Base-by-base conservation (phyloP, 2,329 filamentous ascomycete species). In the Cordyceps fumosorosea region DNA sequence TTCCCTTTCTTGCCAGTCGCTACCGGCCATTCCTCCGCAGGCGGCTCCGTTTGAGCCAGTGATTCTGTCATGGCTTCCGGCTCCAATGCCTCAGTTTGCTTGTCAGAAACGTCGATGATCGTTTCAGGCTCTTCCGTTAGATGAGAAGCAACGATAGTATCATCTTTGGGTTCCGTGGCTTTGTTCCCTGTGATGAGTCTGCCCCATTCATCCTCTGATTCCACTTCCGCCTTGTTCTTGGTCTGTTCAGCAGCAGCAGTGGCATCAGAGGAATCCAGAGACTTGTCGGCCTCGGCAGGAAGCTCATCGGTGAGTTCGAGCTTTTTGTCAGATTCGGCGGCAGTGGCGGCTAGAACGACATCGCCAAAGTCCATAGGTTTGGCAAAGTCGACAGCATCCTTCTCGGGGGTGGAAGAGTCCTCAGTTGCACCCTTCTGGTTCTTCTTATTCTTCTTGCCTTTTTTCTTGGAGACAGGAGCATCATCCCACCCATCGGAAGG, bases 401-500 rank as follows among this genome's bases (percentile, higher is more conserved):
- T 29, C 1, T 56, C 53, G 3, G 44, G 24, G 3, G 44, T n/a
- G 18, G n/a, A 44, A 42, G 50, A 29, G 8, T 60, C 51, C 11
- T 37, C 63, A 54, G 26, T 66, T 64, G 44, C 20, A 26, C 52
- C 53, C 24, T 56, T 62, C 42, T 55, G 59, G 8, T 62, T 64
- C 65, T 74, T 73, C 58, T 70, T 66, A 64, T 75, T 72, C 64
- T 74, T 74, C 57, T 70, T 73, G 60, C 72, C 74, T 65, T 73
- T 73, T 64, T 74, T 73, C 65, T 74, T 74, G 34, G 67, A 47
- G 18, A 65, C 52, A 40, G 65, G 52, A 26, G 66, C 55, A 26
- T 60, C 32, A n/a, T 59, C 63, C 5, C 69, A 66, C 29, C 57
- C 37, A 29, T 63, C 64, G 3, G 68, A 65, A 37, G 69, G 67